These are phyloP conservation scores for Pseudogymnoascus sp. DNA, from an alignment of 2,329 filamentous ascomycete genomes.

Conservation along the genomic window DNA sequence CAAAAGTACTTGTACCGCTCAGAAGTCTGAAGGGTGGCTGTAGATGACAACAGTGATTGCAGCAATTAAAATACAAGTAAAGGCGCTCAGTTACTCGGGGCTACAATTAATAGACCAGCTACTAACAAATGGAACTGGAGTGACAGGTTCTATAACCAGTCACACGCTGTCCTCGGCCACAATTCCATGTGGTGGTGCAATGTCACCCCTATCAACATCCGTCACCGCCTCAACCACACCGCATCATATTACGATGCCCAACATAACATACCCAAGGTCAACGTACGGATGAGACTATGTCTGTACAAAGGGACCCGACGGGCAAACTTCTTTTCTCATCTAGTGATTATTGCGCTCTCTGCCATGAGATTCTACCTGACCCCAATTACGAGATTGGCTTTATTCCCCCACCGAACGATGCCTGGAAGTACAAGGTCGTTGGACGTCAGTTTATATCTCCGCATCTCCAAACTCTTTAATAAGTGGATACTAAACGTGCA, in stretches of 20 bases:
- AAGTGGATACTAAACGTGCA: background rate
- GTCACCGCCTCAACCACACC: background rate
- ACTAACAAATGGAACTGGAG: no score
- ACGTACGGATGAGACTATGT: background rate
- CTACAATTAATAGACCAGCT: no score
- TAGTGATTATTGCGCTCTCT: background rate
- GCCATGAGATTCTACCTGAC: background rate
- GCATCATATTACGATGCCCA: background rate
- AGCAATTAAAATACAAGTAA: no score
- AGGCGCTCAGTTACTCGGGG: no score
- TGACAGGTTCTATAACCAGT: background rate
- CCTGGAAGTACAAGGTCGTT: constrained; percentile 5
- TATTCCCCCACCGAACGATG: background rate
- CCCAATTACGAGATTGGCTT: background rate
- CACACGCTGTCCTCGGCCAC: background rate
- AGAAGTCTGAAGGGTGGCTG: no score
- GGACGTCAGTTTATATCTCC: constrained; percentile 1
- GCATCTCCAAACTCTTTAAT: background rate
- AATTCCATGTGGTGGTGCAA: background rate
- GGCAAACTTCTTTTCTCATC: background rate
- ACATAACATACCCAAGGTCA: background rate
- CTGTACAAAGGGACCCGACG: background rate
- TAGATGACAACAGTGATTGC: no score
- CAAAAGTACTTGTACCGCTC: no score
- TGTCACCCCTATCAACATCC: background rate